Percentiles rank a stretch among this genome's conserved stretches.
phyloP scores from a whole-genome alignment of 345 rosid genomes.

The Linum usitatissimum region DNA sequence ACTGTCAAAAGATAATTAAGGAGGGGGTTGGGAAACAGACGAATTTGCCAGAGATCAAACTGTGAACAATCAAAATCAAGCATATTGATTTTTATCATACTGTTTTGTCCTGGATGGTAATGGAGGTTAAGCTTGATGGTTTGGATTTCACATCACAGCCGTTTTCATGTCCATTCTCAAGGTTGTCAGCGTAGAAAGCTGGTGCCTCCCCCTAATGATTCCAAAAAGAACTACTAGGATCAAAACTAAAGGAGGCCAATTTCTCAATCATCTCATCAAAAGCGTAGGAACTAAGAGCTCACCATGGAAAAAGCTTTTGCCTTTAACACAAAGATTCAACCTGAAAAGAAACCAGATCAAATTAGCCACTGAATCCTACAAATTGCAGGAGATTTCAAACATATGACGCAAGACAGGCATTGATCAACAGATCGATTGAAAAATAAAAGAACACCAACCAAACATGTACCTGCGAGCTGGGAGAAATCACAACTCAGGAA shows the following conservation, averaged over 20 bases:
- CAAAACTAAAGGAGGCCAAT: neutral
- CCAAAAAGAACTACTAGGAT: neutral
- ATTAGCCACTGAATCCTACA: slow-evolving; percentile 25
- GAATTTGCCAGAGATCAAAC: slow-evolving; percentile 11
- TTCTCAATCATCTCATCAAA: neutral
- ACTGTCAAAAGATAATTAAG: slow-evolving; percentile 35
- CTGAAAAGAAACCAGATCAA: slow-evolving; percentile 40
- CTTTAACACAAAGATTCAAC: slow-evolving; percentile 46
- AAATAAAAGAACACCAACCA: neutral
- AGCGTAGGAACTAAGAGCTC: slow-evolving; percentile 33
- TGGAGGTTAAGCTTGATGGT: slow-evolving; percentile 23
- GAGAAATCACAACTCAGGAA: neutral
- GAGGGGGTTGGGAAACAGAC: neutral
- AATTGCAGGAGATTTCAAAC: neutral
- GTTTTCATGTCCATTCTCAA: slow-evolving; percentile 28
- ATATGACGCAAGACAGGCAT: neutral
- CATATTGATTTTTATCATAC: slow-evolving; percentile 29
- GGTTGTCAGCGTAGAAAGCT: slow-evolving; percentile 36
- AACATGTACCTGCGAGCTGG: neutral
- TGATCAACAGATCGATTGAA: neutral
- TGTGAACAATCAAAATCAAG: slow-evolving; percentile 3
- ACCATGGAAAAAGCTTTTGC: slow-evolving; percentile 62
- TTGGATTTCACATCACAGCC: slow-evolving; percentile 40
- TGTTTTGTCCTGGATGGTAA: slow-evolving; percentile 36
- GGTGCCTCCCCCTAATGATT: slow-evolving; percentile 70